Conservation (phyloP, 2,329 filamentous ascomycete species). For the Phialophora chinensis region DNA sequence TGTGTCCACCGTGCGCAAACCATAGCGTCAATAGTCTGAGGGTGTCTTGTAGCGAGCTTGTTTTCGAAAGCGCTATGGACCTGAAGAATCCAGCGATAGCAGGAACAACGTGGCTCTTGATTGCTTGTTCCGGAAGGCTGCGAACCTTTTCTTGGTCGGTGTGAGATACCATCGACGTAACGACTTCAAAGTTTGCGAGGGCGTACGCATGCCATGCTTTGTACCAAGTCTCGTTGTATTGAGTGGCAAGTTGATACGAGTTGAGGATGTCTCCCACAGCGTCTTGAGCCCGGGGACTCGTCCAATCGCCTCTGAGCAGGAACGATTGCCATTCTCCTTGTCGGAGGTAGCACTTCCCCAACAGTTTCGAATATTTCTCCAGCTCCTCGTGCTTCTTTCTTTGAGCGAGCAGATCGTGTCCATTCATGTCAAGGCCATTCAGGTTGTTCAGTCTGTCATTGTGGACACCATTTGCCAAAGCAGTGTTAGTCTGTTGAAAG, state of each 20-base stretch:
- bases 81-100: slow-evolving; percentile 97
- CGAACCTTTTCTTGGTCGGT: slow-evolving; percentile 61
- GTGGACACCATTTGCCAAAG: slow-evolving; percentile 51
- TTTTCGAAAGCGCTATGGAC: slow-evolving; percentile 88
- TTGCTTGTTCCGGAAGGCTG: slow-evolving; percentile 56
- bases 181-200: slow-evolving; percentile 96
- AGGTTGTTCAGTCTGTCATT: slow-evolving; percentile 55
- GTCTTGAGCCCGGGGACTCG: slow-evolving; percentile 81
- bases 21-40: slow-evolving; percentile 89
- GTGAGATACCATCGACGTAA: slow-evolving; percentile 76
- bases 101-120: slow-evolving; percentile 83
- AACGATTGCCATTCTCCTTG: slow-evolving; percentile 95
- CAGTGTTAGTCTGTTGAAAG: slow-evolving; percentile 54
- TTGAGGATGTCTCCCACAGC: slow-evolving; percentile 85
- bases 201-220: slow-evolving; percentile 99
- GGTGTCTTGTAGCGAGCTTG: slow-evolving; percentile 94
- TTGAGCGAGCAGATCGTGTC: slow-evolving; percentile 47
- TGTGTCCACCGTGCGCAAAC: slow-evolving; percentile 90
- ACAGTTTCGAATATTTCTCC: slow-evolving; percentile 68
- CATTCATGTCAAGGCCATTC: slow-evolving; percentile 45
- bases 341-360: slow-evolving; percentile 94
- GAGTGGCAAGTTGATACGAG: slow-evolving; percentile 90
- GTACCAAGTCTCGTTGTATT: slow-evolving; percentile 94
- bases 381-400: slow-evolving; percentile 55
- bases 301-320: slow-evolving; percentile 86